Evolutionary conservation across 1,284 basidiomycete species (phyloP).

Genomic region (Puccinia hordei): DNA sequence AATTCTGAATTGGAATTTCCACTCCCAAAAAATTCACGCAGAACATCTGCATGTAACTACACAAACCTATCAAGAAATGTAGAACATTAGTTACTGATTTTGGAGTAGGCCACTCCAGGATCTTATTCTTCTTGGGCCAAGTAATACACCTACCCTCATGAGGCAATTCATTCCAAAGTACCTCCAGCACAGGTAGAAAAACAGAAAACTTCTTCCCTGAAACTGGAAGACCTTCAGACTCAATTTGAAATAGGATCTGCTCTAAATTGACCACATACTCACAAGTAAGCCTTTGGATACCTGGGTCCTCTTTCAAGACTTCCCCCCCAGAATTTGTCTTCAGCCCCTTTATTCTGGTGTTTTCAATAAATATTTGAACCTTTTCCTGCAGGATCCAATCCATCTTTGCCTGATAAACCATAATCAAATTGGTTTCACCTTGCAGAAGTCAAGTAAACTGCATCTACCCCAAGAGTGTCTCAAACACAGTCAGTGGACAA

Average conservation of each 20-base stretch:
- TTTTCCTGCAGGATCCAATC: slow-evolving; percentile 8
- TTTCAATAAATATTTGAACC: slow-evolving; percentile 20
- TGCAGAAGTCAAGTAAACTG: slow-evolving; percentile 3
- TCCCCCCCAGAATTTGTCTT: background rate
- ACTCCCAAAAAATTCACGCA: background rate
- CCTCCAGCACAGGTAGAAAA: slow-evolving; percentile 12
- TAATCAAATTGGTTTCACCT: background rate
- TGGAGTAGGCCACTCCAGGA: slow-evolving; percentile 1
- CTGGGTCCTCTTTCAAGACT: background rate
- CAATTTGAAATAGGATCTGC: background rate
- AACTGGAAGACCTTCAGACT: background rate
- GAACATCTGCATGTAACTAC: slow-evolving; percentile 31
- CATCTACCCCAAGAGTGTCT: background rate
- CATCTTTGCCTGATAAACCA: background rate
- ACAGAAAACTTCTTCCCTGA: slow-evolving; percentile 17
- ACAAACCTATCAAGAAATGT: slow-evolving; percentile 22
- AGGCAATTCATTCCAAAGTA: slow-evolving; percentile 19
- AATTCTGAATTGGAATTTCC: background rate
- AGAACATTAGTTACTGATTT: background rate
- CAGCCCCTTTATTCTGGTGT: slow-evolving; percentile 20
- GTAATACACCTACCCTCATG: background rate
- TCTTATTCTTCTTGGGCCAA: background rate
- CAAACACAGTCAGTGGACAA: slow-evolving; percentile 14
- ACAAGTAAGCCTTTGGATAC: slow-evolving; percentile 7
- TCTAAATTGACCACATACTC: slow-evolving; percentile 22